Conservation (phyloP, 1,284 basidiomycete species). For the Heterobasidion occidentale region DNA sequence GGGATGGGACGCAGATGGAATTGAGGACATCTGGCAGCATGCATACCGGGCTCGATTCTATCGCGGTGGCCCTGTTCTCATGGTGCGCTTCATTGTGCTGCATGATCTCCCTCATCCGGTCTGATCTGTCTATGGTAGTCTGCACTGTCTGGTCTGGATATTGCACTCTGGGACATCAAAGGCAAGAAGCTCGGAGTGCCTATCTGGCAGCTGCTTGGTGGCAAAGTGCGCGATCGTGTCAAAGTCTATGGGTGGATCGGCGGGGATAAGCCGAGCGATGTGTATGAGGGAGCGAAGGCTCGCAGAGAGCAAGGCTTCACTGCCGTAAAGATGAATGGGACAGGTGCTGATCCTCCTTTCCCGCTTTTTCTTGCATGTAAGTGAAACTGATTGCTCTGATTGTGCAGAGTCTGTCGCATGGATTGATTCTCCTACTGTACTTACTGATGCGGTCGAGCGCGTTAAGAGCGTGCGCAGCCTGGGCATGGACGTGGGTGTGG, state of each 20-base stretch:
- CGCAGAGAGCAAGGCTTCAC: constrained; percentile 69
- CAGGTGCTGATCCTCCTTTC: constrained; percentile 25
- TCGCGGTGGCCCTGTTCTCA: constrained; percentile 65
- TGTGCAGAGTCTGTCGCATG: constrained; percentile 32
- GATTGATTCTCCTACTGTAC: constrained; percentile 40
- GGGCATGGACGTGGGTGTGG: constrained; percentile 60
- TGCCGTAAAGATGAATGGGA: constrained; percentile 75
- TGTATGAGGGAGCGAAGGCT: constrained; percentile 50
- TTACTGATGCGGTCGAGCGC: constrained; percentile 53
- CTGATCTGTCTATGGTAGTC: constrained; percentile 20
- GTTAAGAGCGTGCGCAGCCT: constrained; percentile 56
- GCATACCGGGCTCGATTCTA: constrained; percentile 66
- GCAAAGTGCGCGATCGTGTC: constrained; percentile 54
- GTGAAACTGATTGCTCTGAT: not conserved
- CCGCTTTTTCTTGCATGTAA: not conserved
- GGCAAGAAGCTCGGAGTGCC: constrained; percentile 73
- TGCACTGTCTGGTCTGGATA: constrained; percentile 48
- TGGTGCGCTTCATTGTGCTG: constrained; percentile 31
- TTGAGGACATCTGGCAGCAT: constrained; percentile 67
- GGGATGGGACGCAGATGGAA: constrained; percentile 63
- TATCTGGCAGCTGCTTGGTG: constrained; percentile 68
- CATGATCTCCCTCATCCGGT: not conserved
- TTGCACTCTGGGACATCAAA: constrained; percentile 69
- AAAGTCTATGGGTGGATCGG: constrained; percentile 68
- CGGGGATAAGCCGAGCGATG: constrained; percentile 62